Evolutionary conservation across 2,329 filamentous ascomycete species (phyloP), one percentile per base, ranked within the genome.

Genomic region (Zelopaecilomyces penicillatus): DNA sequence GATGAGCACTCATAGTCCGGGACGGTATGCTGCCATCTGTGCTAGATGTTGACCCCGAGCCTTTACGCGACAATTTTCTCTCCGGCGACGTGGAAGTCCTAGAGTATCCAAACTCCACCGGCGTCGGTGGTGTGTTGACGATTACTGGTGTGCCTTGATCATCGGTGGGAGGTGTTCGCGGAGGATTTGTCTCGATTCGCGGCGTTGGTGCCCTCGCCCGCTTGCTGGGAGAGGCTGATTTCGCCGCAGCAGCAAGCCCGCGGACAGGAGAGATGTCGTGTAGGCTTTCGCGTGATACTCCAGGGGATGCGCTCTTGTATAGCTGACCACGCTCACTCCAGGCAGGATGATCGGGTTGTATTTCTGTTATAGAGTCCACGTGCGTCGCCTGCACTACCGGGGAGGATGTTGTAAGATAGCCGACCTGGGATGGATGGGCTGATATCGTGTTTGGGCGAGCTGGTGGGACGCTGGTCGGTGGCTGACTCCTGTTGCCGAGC

Each of bases 1-100:
- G 65, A 49, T 90, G 85, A 46, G 82, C 78, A 66, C 82, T 87
- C 78, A 87, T 86, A 57, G 77, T 83, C 57, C 78, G 80, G 53
- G 80, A 76, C 33, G 78, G 70, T 52, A 82, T 80, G 38, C 78
- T 73, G 50, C 82, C 75, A 72, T 76, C 70, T 51, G 72, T 42
- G 47, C 59, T 60, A 11, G 54, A 44, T 49, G 53, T 54, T 5
- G 53, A 53, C 44, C 52, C 54, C 11, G 50, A 48, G 42, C 48
- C 53, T 44, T 58, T 51, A 54, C 54, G 57, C 44, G 58, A 50
- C 33, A 57, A 54, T 48, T 50, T 63, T 45, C 51, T 58, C n/a
- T 58, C 53, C 44, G 58, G 52, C 39, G 59, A 57, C 12, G 54
- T 53, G 39, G 51, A 51, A 6, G 48, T 38, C 38, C 52, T 53